Evolutionary conservation across 2,329 filamentous ascomycete genomes (phyloP), one percentile per base, ranked within the genome.

Genomic region (Leptographium flavum): DNA sequence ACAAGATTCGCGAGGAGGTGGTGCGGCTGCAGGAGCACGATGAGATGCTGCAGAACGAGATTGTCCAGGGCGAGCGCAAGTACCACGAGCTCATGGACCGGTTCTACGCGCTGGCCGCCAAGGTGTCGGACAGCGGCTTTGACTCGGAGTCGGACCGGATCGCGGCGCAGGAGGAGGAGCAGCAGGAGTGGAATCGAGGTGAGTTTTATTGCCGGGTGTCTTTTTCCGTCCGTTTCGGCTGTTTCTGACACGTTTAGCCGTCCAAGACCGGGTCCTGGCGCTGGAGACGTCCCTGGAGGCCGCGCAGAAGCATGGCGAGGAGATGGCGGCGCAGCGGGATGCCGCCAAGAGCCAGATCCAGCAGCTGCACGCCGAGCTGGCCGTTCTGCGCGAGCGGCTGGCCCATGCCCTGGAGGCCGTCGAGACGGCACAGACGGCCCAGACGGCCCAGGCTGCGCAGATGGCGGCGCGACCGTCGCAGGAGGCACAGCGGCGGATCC

Each of bases 1-100:
- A 63, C 49, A 46, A 61, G 52, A 42, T 59, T 55, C 43, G 58
- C 51, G 43, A 63, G 36, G 45, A 64, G 55, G 57, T 58, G 5
- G 42, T 47, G 14, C 48, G 49, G 11, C 48, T 54, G 38, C 51
- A 53, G 45, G 52, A 54, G 39, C 51, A 54, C 40, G 49, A 54
- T 37, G 50, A 54, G 49, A 54, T 54, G 52, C 52, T 54, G 19
- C 52, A 53, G 32, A 47, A 49, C 35, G 52, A 53, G 38, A 52
- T 53, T 15, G 15, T 49, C 6, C 47, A 51, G 39, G 49, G 50
- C 47, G 50, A 53, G 46, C 25, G 32, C 35, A 53, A 53, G 45
- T 52, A 49, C 45, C 49, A 49, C 42, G 25, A 37, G 2, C 44
- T 53, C 25, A 43, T 50, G 3, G 45, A 52, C 23, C 52, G 50